Percentiles rank a stretch among this genome's conserved stretches.
Evolutionary conservation across 2,329 filamentous ascomycete species (phyloP).

Genomic region (Neurospora crassa): DNA sequence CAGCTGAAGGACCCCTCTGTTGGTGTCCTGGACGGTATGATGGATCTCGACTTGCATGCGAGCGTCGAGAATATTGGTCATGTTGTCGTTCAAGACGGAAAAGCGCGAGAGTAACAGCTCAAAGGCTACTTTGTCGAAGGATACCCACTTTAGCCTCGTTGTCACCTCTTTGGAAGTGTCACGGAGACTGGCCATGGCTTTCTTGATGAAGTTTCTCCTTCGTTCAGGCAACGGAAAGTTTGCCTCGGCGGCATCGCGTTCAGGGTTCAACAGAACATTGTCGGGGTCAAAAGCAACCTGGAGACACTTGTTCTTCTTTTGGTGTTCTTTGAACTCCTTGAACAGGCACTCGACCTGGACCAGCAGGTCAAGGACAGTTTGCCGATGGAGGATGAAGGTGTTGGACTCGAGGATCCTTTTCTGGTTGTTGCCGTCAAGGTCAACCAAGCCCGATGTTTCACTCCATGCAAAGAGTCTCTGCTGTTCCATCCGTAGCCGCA

Average conservation of each 20-base stretch:
- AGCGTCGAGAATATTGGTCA: slow-evolving; percentile 38
- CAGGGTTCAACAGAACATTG: slow-evolving; percentile 26
- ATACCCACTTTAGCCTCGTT: slow-evolving; percentile 32
- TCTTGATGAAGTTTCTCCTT: slow-evolving; percentile 33
- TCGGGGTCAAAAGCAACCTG: slow-evolving; percentile 25
- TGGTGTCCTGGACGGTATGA: slow-evolving; percentile 37
- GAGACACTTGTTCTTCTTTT: slow-evolving; percentile 29
- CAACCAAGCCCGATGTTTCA: slow-evolving; percentile 37
- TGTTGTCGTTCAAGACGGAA: slow-evolving; percentile 35
- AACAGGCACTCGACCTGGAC: slow-evolving; percentile 38
- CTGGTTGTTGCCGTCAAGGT: slow-evolving; percentile 31
- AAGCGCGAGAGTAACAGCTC: slow-evolving; percentile 35
- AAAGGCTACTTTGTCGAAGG: slow-evolving; percentile 37
- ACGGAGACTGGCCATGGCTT: slow-evolving; percentile 30
- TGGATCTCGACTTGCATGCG: slow-evolving; percentile 37
- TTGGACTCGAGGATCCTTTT: slow-evolving; percentile 36
- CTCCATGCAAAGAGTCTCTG: slow-evolving; percentile 40
- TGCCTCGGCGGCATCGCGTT: slow-evolving; percentile 34
- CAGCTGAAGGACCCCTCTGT: slow-evolving; percentile 35
- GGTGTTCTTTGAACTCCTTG: slow-evolving; percentile 34
- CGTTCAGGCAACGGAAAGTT: slow-evolving; percentile 34
- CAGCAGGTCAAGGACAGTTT: slow-evolving; percentile 38
- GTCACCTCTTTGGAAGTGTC: slow-evolving; percentile 26
- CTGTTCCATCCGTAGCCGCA: slow-evolving; percentile 40
- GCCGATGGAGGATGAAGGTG: slow-evolving; percentile 37